Base-by-base conservation (phyloP, 176 grass and related monocot genomes). In the Poa annua region DNA sequence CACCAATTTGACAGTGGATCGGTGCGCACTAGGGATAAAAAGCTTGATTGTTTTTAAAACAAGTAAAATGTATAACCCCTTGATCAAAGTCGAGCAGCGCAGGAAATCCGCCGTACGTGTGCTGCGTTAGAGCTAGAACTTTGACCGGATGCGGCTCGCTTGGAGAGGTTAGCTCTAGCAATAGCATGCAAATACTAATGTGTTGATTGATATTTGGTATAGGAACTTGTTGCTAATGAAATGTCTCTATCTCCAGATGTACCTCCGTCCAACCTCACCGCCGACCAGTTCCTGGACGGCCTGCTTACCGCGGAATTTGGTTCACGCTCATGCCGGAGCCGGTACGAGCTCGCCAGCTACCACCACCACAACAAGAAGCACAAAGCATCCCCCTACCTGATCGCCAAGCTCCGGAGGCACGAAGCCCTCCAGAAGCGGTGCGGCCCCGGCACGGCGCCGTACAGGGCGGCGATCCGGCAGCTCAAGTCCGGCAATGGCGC, bases 341-440 rank as follows among this genome's bases (percentile, higher is more conserved):
- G 70, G 7, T 73, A 73, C 44, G 44, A 73, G 70, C 88, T 89
- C 11, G 67, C 74, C 35, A 13, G 29, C 7, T 89, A 84, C 86
- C 86, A 87, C 53, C 13, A 73, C 22, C 26, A 50, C 3, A 49
- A 9, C 74, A 85, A 47, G 1, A 21, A 57, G 0, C 85, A 80
- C 34, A 38, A 68, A 39, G 92, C 92, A 1, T 92, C 92, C 1
- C 51, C 65, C 26, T 84, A 92, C 80, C 79, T 94, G 38, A 8
- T 92, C n/a, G 26, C 32, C 62, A 90, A 88, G 79, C 88, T 97
- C 14, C 83, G 92, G 33, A 66, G 70, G 48, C 87, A 94, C 0
- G 94, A 92, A 48, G 81, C 83, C 0, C 92, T 97, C 16, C 94
- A 97, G 25, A 90, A 60, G 75, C 85, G 85, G 19, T 97, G 94